Evolutionary conservation across 75 land plant species (phyloP).

Genomic region (Isoetes taiwanensis): DNA sequence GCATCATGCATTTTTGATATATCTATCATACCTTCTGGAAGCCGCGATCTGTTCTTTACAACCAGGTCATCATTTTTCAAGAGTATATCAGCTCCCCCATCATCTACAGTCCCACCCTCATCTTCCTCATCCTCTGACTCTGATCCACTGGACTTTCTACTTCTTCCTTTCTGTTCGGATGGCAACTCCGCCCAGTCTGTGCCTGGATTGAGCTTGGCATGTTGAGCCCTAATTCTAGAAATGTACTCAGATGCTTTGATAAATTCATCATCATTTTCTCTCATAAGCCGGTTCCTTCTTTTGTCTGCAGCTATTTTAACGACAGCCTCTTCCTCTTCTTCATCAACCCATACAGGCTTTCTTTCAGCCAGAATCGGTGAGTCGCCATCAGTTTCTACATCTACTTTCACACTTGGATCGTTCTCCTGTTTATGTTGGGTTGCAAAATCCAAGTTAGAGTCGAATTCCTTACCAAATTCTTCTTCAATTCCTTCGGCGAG

Average conservation of each 20-base stretch:
- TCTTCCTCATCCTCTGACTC: slow-evolving; percentile 13
- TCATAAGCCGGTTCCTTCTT: slow-evolving; percentile 53
- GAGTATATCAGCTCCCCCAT: slow-evolving; percentile 21
- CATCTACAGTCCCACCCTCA: background rate
- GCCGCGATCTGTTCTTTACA: slow-evolving; percentile 29
- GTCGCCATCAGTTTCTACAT: slow-evolving; percentile 6
- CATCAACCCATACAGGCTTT: slow-evolving; percentile 80
- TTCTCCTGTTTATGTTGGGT: background rate
- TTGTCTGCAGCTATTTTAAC: slow-evolving; percentile 37
- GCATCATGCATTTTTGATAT: slow-evolving; percentile 60
- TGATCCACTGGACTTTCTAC: background rate
- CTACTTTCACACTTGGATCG: background rate
- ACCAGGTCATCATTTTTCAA: slow-evolving; percentile 35
- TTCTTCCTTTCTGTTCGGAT: slow-evolving; percentile 2
- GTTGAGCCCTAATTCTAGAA: slow-evolving; percentile 67
- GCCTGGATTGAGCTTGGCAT: slow-evolving; percentile 68
- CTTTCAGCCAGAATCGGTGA: slow-evolving; percentile 7
- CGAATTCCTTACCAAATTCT: background rate
- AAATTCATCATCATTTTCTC: slow-evolving; percentile 40
- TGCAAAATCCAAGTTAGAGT: background rate
- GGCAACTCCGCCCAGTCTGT: slow-evolving; percentile 64
- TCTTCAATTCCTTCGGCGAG: too few relatives aligned
- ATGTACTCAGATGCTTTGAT: slow-evolving; percentile 59
- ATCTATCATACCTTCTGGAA: slow-evolving; percentile 62
- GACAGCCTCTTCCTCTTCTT: slow-evolving; percentile 42